Percentiles rank a stretch among this genome's conserved stretches.
Conservation (phyloP, 1,284 basidiomycete genomes). For the Trichosporon sp. region DNA sequence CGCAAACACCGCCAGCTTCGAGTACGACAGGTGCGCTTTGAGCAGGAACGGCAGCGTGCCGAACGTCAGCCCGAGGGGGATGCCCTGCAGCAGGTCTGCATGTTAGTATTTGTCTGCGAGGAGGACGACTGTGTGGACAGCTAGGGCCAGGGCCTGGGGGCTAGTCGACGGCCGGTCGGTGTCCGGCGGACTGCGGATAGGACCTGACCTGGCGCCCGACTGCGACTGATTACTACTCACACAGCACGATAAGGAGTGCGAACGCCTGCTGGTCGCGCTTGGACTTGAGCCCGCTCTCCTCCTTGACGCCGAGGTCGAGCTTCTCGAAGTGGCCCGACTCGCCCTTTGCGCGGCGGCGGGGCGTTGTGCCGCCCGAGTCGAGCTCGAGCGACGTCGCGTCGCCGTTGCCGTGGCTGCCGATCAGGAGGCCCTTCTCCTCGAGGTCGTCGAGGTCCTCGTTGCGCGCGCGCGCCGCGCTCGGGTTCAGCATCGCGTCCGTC, state of each 20-base stretch:
- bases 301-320: constrained; percentile 24
- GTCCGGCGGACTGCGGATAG: constrained; percentile 4
- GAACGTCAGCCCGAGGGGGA: constrained; percentile 69
- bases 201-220: neutral
- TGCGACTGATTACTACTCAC: too few species aligned
- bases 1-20: constrained; percentile 91
- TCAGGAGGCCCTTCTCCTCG: constrained; percentile 43
- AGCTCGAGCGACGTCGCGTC: neutral
- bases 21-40: constrained; percentile 90
- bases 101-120: constrained; percentile 13
- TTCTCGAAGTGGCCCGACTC: constrained; percentile 21
- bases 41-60: constrained; percentile 96
- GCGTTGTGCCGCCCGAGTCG: neutral
- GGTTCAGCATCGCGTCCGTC: constrained; percentile 14
- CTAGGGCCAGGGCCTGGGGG: too few species aligned
- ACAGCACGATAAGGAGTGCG: constrained; percentile 78
- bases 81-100: constrained; percentile 68
- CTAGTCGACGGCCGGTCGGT: too few species aligned
- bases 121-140: neutral
- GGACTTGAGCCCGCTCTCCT: constrained; percentile 33
- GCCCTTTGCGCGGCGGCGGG: neutral
- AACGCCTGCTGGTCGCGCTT: constrained; percentile 73
- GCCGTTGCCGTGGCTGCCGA: neutral
- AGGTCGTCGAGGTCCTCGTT: constrained; percentile 40
- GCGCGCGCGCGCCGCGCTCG: constrained; percentile 24